phyloP scores from a whole-genome alignment of 2,329 filamentous ascomycete species.

The Neoascochyta sp. region DNA sequence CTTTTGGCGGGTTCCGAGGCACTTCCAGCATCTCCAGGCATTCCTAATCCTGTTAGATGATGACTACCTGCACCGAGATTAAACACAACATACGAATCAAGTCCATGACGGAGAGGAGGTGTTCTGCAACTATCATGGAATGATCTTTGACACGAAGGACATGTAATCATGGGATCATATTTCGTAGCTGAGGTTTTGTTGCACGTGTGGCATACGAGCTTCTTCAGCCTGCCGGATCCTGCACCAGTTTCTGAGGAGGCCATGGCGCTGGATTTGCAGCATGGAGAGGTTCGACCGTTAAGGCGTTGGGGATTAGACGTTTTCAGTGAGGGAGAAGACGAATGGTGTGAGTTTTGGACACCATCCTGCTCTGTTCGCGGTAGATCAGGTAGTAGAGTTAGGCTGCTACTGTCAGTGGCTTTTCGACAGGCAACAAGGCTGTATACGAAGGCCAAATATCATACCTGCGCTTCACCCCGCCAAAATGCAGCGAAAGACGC shows the following conservation, averaged over 20 bases:
- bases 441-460: too few relatives aligned
- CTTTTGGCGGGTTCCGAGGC: too few relatives aligned
- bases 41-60: constrained; percentile 9
- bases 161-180: constrained; percentile 29
- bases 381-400: too few relatives aligned
- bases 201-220: constrained; percentile 31
- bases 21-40: constrained; percentile 13
- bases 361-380: too few relatives aligned
- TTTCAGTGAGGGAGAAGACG: too few relatives aligned
- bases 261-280: too few relatives aligned
- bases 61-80: background rate
- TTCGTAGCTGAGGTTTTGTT: constrained; percentile 15
- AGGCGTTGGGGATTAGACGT: too few relatives aligned
- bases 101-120: constrained; percentile 11
- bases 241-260: too few relatives aligned
- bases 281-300: too few relatives aligned
- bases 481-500: background rate
- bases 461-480: constrained; percentile 7
- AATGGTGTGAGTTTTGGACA: too few relatives aligned
- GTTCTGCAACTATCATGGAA: constrained; percentile 39
- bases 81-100: constrained; percentile 9
- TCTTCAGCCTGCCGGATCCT: constrained; percentile 3
- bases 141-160: constrained; percentile 29
- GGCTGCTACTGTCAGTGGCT: too few relatives aligned
- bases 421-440: too few relatives aligned